phyloP scores from a whole-genome alignment of 1,139 yeast genomes.

The Zhuliangozyma parablackwelliae region DNA sequence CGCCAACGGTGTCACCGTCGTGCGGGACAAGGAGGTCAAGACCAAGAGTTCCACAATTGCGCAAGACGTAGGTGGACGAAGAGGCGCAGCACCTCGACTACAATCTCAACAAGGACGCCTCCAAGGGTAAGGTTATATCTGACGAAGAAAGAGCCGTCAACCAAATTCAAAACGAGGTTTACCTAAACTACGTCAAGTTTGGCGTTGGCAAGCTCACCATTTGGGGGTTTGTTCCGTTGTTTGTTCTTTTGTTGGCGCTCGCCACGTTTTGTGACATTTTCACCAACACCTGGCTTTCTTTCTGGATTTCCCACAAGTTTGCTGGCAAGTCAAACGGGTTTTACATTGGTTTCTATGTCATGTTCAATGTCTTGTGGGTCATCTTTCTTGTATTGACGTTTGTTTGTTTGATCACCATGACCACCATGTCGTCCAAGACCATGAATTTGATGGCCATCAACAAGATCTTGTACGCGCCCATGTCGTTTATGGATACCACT shows the following conservation, averaged over 20 bases:
- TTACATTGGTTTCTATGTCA: constrained; percentile 70
- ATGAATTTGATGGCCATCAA: constrained; percentile 41
- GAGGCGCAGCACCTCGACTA: constrained; percentile 14
- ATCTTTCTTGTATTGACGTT: constrained; percentile 40
- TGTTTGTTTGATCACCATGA: constrained; percentile 44
- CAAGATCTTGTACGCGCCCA: constrained; percentile 48
- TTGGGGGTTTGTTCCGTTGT: constrained; percentile 9
- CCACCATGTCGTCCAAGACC: constrained; percentile 44
- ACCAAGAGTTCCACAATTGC: not conserved
- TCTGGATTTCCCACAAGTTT: constrained; percentile 68
- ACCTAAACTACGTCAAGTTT: constrained; percentile 44
- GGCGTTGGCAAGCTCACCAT: constrained; percentile 52
- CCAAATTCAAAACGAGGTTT: constrained; percentile 26
- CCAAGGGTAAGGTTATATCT: constrained; percentile 28
- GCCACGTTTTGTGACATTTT: constrained; percentile 60
- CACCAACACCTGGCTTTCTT: constrained; percentile 80
- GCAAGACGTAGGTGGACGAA: constrained; percentile 8
- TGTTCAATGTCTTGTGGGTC: constrained; percentile 44
- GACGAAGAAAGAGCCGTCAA: constrained; percentile 40
- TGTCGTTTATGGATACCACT: constrained; percentile 56
- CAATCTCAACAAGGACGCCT: constrained; percentile 17
- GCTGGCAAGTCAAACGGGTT: constrained; percentile 40
- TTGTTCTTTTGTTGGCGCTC: constrained; percentile 21
- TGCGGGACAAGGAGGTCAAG: constrained; percentile 8
- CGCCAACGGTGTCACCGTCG: constrained; percentile 5